Evolutionary conservation across 129 eudicot species (phyloP).

Genomic region (Logfia minima): DNA sequence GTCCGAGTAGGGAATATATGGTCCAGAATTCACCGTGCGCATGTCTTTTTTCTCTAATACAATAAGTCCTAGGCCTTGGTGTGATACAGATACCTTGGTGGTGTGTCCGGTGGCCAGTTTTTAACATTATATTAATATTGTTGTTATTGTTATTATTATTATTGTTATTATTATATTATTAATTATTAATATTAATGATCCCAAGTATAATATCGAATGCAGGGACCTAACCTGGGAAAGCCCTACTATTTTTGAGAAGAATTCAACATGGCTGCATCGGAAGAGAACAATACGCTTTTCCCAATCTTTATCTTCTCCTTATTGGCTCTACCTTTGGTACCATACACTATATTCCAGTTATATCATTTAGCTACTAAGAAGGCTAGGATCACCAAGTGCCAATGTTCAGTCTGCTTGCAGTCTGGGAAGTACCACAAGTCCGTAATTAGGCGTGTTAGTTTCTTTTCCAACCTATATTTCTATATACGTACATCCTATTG

Average conservation of each 20-base stretch:
- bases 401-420: slow-evolving; percentile 77
- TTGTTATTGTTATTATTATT: background rate
- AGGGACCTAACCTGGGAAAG: slow-evolving; percentile 23
- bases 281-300: slow-evolving; percentile 77
- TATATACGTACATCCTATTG: slow-evolving; percentile 1
- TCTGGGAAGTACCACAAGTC: slow-evolving; percentile 88
- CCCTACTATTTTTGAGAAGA: slow-evolving; percentile 5
- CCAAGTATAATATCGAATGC: slow-evolving; percentile 13
- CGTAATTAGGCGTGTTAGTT: slow-evolving; percentile 67
- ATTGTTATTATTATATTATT: slow-evolving; percentile 3
- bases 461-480: slow-evolving; percentile 2
- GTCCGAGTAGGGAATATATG: background rate
- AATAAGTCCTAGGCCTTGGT: background rate
- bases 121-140: background rate
- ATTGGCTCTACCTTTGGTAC: slow-evolving; percentile 90
- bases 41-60: background rate
- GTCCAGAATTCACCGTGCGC: background rate
- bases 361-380: slow-evolving; percentile 65
- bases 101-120: background rate
- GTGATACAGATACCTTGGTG: background rate
- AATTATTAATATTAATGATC: background rate
- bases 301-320: slow-evolving; percentile 85
- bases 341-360: slow-evolving; percentile 74
- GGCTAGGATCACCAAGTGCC: slow-evolving; percentile 59
- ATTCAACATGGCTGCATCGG: slow-evolving; percentile 69